Evolutionary conservation across 2,329 filamentous ascomycete species (phyloP), one percentile per base, ranked within the genome.

Genomic region (Helotiales sp.): DNA sequence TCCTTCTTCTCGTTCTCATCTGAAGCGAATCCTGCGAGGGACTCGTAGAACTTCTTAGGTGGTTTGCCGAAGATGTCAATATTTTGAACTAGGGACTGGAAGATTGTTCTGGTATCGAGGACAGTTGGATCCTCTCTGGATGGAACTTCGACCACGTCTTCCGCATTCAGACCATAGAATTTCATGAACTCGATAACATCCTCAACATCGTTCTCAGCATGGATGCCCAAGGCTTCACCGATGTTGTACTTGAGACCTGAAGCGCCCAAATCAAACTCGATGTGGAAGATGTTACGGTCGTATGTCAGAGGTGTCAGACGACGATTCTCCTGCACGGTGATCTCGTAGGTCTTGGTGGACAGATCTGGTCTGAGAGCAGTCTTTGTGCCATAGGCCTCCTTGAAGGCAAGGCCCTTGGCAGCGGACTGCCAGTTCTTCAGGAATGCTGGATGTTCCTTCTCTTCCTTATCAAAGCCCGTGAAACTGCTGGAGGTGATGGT

Each of bases 261-360:
- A 75, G 90, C 82, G 68, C 95, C 95, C 26, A 99, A 88, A 77
- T 98, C 96, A 76, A 99, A 99, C 81, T 99, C 96, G 70, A 99
- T 98, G 83, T 99, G 96, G 90, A 99, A 99, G 80, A 99, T 98
- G 85, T 99, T 97, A 74, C 96, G 93, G 80, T 98, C 94, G 78
- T 99, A 99, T 34, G 89, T 91, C 26, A 81, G 76, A 2, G 96
- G 96, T 0, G 96, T 99, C 64, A 99, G 87, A 71, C 96, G 89
- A 69, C 96, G 92, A 82, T 97, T 97, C 84, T 98, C 96, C 84
- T 96, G 93, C 80, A 99, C 94, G 63, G 89, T 91, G 63, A 97
- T 91, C 49, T 93, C 92, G 75, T 87, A 90, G 1, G 95, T 98
- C 86, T 95, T 93, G 76, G 93, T 89, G 10, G 91, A 82, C 63